Evolutionary conservation across 306 rosid genomes (phyloP).

Genomic region (Rosa chinensis): DNA sequence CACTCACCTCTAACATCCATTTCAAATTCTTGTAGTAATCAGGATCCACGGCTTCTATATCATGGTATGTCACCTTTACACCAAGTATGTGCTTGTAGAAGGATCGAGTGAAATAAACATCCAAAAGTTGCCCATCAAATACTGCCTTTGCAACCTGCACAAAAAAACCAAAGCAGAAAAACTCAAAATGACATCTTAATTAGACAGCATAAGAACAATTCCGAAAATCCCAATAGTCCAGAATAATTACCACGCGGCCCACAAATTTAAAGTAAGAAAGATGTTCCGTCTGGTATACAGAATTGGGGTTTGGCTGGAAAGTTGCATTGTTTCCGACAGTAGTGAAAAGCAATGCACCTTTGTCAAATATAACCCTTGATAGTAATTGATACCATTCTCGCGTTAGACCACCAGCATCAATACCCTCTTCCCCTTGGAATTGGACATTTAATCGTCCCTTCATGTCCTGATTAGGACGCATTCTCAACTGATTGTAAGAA

Average conservation of each 20-base stretch:
- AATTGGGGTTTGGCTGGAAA: constrained; percentile 98
- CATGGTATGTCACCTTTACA: constrained; percentile 99
- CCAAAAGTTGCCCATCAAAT: constrained; percentile 95
- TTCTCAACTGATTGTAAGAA: constrained; percentile 90
- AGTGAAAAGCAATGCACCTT: constrained; percentile 95
- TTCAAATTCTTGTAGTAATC: constrained; percentile 97
- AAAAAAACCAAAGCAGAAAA: constrained; percentile 23
- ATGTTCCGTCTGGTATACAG: constrained; percentile 97
- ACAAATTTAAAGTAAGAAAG: constrained; percentile 98
- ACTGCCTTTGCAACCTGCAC: constrained; percentile 97
- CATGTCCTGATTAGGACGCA: constrained; percentile 88
- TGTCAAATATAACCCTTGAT: constrained; percentile 95
- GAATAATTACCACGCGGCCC: constrained; percentile 89
- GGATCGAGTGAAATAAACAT: constrained; percentile 97
- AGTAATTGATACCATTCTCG: constrained; percentile 98
- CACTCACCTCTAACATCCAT: constrained; percentile 96
- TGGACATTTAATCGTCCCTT: constrained; percentile 92
- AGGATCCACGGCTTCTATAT: constrained; percentile 98
- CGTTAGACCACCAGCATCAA: constrained; percentile 99
- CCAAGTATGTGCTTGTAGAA: constrained; percentile 97
- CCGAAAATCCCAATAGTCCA: constrained; percentile 4
- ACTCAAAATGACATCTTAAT: neutral
- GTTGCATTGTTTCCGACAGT: constrained; percentile 93
- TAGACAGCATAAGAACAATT: neutral
- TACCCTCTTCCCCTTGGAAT: constrained; percentile 99